phyloP scores from a whole-genome alignment of 2,329 filamentous ascomycete species.

The Dactylellina leptospora region DNA sequence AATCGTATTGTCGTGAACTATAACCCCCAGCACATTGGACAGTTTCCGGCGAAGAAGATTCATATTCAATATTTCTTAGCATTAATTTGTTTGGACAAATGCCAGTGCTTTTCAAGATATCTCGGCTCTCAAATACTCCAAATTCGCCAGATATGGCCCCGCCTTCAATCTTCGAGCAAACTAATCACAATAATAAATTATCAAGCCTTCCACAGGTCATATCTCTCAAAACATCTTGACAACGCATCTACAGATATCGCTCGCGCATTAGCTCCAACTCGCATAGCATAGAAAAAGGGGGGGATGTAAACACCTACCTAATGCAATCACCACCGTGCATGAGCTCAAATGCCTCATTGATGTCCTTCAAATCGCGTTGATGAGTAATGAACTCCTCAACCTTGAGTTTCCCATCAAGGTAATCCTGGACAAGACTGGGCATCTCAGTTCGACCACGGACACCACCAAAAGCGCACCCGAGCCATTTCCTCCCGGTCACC shows the following conservation, averaged over 20 bases:
- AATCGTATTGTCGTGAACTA: too few relatives aligned
- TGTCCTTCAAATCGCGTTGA: constrained; percentile 79
- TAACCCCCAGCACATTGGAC: too few relatives aligned
- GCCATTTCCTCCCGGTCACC: constrained; percentile 97
- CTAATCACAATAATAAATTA: too few relatives aligned
- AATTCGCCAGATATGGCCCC: too few relatives aligned
- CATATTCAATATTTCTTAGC: too few relatives aligned
- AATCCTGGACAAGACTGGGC: constrained; percentile 84
- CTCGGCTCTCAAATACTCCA: too few relatives aligned
- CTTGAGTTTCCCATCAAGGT: constrained; percentile 88
- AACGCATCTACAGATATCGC: constrained; percentile 30
- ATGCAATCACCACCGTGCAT: constrained; percentile 99
- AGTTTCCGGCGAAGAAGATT: too few relatives aligned
- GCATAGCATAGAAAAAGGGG: constrained; percentile 9
- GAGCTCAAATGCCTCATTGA: constrained; percentile 88
- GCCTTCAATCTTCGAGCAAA: too few relatives aligned
- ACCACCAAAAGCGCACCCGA: constrained; percentile 95
- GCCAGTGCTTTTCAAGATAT: background rate
- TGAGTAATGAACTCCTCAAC: constrained; percentile 96
- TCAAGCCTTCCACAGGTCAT: too few relatives aligned
- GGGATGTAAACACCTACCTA: constrained; percentile 81
- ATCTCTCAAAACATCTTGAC: constrained; percentile 36
- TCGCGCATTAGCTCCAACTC: constrained; percentile 2
- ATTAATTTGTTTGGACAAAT: background rate
- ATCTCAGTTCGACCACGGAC: constrained; percentile 97